Conservation (phyloP, 139 green algal genomes). For the Chlorella sorokiniana region DNA sequence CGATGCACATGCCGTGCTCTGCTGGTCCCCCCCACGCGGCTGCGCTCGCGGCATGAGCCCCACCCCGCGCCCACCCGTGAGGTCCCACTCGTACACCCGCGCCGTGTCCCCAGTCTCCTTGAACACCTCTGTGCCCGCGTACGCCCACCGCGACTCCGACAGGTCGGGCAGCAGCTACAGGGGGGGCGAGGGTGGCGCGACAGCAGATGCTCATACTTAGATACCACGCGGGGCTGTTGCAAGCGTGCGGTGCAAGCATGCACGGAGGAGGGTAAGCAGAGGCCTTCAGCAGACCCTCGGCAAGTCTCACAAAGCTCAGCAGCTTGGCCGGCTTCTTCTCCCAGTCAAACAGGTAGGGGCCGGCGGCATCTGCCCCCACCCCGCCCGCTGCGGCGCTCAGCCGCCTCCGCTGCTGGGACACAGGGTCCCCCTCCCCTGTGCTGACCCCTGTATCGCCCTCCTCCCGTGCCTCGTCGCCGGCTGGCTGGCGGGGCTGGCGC, state of each 20-base stretch:
- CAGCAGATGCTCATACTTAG: background rate
- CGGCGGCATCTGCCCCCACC: too few species aligned
- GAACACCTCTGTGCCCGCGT: constrained; percentile 41
- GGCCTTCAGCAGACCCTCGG: too few species aligned
- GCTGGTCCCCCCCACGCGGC: too few species aligned
- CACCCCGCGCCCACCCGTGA: constrained; percentile 16
- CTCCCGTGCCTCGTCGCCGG: background rate
- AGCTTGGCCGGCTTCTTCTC: constrained; percentile 27
- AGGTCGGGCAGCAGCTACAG: constrained; percentile 52
- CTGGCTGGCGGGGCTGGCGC: background rate
- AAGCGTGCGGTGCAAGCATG: too few species aligned
- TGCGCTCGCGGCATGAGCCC: too few species aligned
- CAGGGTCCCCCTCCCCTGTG: too few species aligned
- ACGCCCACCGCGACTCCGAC: constrained; percentile 42
- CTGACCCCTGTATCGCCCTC: too few species aligned
- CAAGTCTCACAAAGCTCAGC: constrained; percentile 45
- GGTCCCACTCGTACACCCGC: constrained; percentile 38
- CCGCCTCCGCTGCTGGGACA: background rate
- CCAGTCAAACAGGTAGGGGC: constrained; percentile 2
- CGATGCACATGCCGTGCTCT: too few species aligned
- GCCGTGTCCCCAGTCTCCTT: constrained; percentile 27
- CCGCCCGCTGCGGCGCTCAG: background rate
- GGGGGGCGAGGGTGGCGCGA: background rate
- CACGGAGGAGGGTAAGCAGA: too few species aligned
- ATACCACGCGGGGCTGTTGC: too few species aligned